Evolutionary conservation across 306 rosid genomes (phyloP).

Genomic region (Comarum palustre): DNA sequence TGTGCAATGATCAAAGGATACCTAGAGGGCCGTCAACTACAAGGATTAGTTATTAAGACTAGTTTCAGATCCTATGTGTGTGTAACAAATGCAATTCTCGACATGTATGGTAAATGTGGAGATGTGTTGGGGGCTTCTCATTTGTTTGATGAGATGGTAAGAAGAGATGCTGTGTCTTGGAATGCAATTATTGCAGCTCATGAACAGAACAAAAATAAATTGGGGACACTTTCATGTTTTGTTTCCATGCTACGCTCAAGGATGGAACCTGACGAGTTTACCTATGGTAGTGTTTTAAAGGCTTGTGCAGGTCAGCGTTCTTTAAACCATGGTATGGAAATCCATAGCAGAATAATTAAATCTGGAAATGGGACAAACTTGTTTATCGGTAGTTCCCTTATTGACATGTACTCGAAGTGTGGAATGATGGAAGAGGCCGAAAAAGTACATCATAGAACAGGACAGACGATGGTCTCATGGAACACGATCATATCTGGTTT

Average conservation of each 20-base stretch:
- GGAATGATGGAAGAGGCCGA: slow-evolving; percentile 76
- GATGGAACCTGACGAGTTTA: slow-evolving; percentile 81
- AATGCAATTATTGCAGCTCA: slow-evolving; percentile 78
- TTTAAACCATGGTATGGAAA: slow-evolving; percentile 60
- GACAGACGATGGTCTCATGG: slow-evolving; percentile 69
- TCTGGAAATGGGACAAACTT: slow-evolving; percentile 57
- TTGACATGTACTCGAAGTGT: slow-evolving; percentile 83
- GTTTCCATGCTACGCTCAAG: slow-evolving; percentile 63
- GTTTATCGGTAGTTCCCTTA: slow-evolving; percentile 79
- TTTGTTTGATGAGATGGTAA: slow-evolving; percentile 63
- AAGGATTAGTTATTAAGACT: slow-evolving; percentile 62
- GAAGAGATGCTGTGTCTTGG: slow-evolving; percentile 84
- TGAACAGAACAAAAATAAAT: slow-evolving; percentile 60
- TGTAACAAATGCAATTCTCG: slow-evolving; percentile 75
- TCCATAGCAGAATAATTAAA: slow-evolving; percentile 72
- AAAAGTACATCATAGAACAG: slow-evolving; percentile 59
- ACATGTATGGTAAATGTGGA: slow-evolving; percentile 85
- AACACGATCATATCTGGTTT: slow-evolving; percentile 83
- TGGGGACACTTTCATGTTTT: slow-evolving; percentile 53
- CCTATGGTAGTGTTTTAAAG: slow-evolving; percentile 75
- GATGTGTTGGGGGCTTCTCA: slow-evolving; percentile 51
- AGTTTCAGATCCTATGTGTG: slow-evolving; percentile 52
- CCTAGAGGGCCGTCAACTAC: slow-evolving; percentile 63
- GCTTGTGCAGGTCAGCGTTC: slow-evolving; percentile 70
- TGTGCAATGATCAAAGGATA: slow-evolving; percentile 56